These are phyloP conservation scores for Buddleja alternifolia DNA, from an alignment of 257 asterid species.

Conservation along the genomic window DNA sequence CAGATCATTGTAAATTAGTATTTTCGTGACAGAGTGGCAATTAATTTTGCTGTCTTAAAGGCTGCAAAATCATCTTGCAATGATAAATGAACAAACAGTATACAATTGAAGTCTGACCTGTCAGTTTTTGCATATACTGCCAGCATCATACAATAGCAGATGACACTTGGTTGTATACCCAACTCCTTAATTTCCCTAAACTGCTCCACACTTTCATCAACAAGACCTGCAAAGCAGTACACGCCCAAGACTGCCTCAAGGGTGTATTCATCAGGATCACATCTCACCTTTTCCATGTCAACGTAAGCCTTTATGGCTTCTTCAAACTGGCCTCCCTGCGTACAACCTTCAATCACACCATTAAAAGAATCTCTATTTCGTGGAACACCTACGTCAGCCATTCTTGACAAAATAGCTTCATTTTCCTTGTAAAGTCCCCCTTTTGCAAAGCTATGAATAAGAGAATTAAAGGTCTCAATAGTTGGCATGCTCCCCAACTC, in stretches of 20 bases:
- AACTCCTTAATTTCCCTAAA: constrained; percentile 80
- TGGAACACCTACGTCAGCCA: constrained; percentile 72
- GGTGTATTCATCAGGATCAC: constrained; percentile 93
- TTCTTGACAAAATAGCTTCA: constrained; percentile 70
- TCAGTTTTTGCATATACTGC: constrained; percentile 74
- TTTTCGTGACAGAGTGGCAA: not conserved
- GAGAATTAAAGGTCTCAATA: constrained; percentile 73
- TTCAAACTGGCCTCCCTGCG: constrained; percentile 92
- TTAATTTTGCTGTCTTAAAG: constrained; percentile 1
- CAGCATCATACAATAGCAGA: constrained; percentile 96
- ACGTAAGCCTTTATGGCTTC: constrained; percentile 92
- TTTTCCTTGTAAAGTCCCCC: constrained; percentile 95
- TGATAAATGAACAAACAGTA: constrained; percentile 24
- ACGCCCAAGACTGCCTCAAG: constrained; percentile 96
- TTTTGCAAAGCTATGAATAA: constrained; percentile 78
- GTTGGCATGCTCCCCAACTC: constrained; percentile 84
- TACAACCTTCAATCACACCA: constrained; percentile 83
- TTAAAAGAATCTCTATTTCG: constrained; percentile 68
- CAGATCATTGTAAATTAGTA: not conserved
- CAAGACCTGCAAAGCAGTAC: constrained; percentile 90
- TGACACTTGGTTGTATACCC: constrained; percentile 87
- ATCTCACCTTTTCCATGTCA: constrained; percentile 87
- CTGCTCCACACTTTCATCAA: constrained; percentile 89
- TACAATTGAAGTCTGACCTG: constrained; percentile 51
- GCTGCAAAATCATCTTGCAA: constrained; percentile 25